Percentiles rank a stretch among this genome's conserved stretches.
These are phyloP conservation scores for Polyplosphaeria fusca DNA, from an alignment of 495 filamentous ascomycete species.

Conservation along the genomic window DNA sequence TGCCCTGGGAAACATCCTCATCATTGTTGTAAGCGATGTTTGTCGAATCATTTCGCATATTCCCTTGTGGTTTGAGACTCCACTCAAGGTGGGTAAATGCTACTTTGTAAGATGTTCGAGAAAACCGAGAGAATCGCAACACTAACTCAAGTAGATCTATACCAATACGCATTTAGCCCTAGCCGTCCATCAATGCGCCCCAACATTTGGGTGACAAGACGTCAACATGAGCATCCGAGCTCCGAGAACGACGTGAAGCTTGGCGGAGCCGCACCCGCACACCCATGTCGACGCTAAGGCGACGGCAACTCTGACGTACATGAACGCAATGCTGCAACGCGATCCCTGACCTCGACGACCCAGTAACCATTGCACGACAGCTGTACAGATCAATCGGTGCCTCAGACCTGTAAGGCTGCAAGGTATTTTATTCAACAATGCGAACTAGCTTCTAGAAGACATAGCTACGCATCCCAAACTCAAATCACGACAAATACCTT, in stretches of 20 bases:
- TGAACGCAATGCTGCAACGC: slow-evolving; percentile 17
- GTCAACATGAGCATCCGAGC: background rate
- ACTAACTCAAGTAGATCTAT: too few species aligned
- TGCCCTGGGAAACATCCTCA: too few species aligned
- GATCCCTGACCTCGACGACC: background rate
- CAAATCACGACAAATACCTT: background rate
- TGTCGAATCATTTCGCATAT: too few species aligned
- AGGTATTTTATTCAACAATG: slow-evolving; percentile 8
- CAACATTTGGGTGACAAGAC: background rate
- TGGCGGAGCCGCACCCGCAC: background rate
- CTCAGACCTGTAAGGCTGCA: slow-evolving; percentile 10
- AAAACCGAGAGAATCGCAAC: too few species aligned
- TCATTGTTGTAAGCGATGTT: too few species aligned
- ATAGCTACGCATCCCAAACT: slow-evolving; percentile 11
- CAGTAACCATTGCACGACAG: background rate
- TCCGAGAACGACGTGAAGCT: background rate
- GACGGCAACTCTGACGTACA: slow-evolving; percentile 18
- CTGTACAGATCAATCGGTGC: background rate
- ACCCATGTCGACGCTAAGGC: background rate
- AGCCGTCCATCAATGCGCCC: background rate
- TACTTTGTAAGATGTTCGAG: too few species aligned
- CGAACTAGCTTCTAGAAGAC: slow-evolving; percentile 11
- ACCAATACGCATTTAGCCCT: too few species aligned
- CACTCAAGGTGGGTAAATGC: too few species aligned
- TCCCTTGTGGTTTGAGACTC: too few species aligned